Evolutionary conservation across 2,329 filamentous ascomycete genomes (phyloP).

Genomic region (Colletotrichum paranaense): DNA sequence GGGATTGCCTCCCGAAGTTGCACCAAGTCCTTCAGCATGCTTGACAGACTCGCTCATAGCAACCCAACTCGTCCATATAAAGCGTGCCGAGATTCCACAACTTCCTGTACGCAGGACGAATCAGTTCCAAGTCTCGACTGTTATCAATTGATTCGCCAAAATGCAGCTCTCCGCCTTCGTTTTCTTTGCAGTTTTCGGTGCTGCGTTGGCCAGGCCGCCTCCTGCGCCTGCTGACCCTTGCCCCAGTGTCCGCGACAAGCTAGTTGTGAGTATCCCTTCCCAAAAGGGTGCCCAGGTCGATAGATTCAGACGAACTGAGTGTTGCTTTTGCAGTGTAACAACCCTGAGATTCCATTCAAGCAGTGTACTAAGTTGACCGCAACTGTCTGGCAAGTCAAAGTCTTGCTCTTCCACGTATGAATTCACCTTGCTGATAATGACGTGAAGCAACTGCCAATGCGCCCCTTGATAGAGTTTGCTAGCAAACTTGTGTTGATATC

Average conservation of each 20-base stretch:
- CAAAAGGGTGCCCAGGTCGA: neutral
- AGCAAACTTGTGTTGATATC: neutral
- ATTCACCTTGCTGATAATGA: neutral
- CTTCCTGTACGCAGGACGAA: too few relatives aligned
- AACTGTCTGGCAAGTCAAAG: neutral
- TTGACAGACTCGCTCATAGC: too few relatives aligned
- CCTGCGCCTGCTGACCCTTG: neutral
- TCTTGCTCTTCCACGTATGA: neutral
- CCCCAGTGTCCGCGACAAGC: neutral
- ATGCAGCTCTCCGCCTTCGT: neutral
- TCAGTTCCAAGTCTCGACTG: too few relatives aligned
- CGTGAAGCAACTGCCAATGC: neutral
- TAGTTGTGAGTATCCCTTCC: neutral
- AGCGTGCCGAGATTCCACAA: too few relatives aligned
- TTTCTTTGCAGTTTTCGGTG: neutral
- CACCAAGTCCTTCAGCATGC: accelerated
- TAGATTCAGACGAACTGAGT: neutral
- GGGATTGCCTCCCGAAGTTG: too few relatives aligned
- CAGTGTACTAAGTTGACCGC: neutral
- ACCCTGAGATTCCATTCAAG: too few relatives aligned
- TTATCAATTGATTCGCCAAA: neutral
- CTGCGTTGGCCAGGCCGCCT: neutral
- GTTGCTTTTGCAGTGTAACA: neutral
- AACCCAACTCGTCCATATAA: neutral
- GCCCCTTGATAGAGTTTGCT: neutral